These are phyloP conservation scores for Malbranchea cinnamomea DNA, from an alignment of 2,329 filamentous ascomycete genomes.

Conservation along the genomic window DNA sequence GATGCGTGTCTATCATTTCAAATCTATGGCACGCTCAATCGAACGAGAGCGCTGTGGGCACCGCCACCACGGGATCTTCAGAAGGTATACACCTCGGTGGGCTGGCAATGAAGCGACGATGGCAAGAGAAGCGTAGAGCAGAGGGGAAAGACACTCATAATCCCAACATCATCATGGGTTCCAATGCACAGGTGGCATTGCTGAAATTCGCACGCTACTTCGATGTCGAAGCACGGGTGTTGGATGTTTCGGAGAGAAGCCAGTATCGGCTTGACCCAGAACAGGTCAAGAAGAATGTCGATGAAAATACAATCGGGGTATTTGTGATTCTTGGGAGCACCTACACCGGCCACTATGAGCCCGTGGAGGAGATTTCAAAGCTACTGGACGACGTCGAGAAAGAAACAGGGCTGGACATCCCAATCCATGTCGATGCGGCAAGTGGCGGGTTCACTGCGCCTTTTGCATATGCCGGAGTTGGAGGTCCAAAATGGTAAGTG, in stretches of 20 bases:
- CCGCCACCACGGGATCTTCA: conserved; percentile 55
- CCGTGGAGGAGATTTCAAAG: conserved; percentile 51
- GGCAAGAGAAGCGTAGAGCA: conserved; percentile 48
- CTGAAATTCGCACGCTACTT: conserved; percentile 64
- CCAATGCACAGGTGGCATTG: conserved; percentile 57
- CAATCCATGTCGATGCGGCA: conserved; percentile 39
- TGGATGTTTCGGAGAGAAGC: conserved; percentile 47
- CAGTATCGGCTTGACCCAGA: conserved; percentile 48
- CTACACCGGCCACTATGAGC: conserved; percentile 61
- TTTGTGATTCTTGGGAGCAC: conserved; percentile 59
- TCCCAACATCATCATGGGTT: conserved; percentile 62
- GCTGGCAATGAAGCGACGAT: conserved; percentile 59
- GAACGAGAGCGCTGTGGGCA: conserved; percentile 49
- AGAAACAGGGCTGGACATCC: conserved; percentile 47
- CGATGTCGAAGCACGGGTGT: conserved; percentile 52
- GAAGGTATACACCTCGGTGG: conserved; percentile 58
- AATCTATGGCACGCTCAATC: conserved; percentile 49
- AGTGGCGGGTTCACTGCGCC: conserved; percentile 30
- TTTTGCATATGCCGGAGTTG: conserved; percentile 23
- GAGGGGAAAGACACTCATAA: conserved; percentile 47
- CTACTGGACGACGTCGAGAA: conserved; percentile 49
- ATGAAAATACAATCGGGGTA: conserved; percentile 64
- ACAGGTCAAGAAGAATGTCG: conserved; percentile 49
- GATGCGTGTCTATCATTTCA: conserved; percentile 54
- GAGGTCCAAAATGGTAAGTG: conserved; percentile 41